phyloP scores from a whole-genome alignment of 495 filamentous ascomycete species.

The Penicillium macrosclerotiorum region DNA sequence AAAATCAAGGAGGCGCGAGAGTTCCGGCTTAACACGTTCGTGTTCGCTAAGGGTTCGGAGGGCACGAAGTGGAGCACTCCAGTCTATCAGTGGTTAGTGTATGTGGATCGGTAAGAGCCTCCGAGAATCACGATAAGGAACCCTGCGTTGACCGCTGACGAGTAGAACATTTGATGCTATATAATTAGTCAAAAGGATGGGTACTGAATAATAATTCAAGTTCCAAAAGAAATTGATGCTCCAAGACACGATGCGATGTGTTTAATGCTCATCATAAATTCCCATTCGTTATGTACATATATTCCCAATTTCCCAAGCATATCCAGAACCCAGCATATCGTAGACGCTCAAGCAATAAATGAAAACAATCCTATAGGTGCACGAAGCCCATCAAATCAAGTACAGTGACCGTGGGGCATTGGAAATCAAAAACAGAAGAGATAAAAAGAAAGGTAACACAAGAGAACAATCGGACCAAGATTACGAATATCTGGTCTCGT shows the following conservation, averaged over 20 bases:
- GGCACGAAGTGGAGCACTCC: too few relatives aligned
- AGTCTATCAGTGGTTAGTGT: too few relatives aligned
- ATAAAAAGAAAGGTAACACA: neutral
- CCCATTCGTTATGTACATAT: conserved; percentile 6
- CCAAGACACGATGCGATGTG: too few relatives aligned
- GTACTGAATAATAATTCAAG: neutral
- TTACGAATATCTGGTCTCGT: conserved; percentile 29
- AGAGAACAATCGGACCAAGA: conserved; percentile 2
- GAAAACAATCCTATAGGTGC: neutral
- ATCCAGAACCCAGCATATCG: neutral
- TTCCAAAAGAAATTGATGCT: neutral
- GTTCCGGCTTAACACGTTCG: too few relatives aligned
- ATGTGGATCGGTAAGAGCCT: too few relatives aligned
- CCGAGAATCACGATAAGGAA: too few relatives aligned
- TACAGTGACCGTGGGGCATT: too few relatives aligned
- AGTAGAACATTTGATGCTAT: too few relatives aligned
- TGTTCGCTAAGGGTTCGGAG: too few relatives aligned
- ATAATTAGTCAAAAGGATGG: too few relatives aligned
- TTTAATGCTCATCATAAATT: neutral
- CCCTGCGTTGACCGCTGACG: too few relatives aligned
- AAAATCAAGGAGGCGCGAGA: neutral
- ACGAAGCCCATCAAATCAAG: too few relatives aligned
- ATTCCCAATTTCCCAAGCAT: conserved; percentile 5
- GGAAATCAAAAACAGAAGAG: neutral
- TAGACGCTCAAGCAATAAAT: conserved; percentile 1